These are phyloP conservation scores for Russula compacta DNA, from an alignment of 768 basidiomycete species.

Conservation along the genomic window DNA sequence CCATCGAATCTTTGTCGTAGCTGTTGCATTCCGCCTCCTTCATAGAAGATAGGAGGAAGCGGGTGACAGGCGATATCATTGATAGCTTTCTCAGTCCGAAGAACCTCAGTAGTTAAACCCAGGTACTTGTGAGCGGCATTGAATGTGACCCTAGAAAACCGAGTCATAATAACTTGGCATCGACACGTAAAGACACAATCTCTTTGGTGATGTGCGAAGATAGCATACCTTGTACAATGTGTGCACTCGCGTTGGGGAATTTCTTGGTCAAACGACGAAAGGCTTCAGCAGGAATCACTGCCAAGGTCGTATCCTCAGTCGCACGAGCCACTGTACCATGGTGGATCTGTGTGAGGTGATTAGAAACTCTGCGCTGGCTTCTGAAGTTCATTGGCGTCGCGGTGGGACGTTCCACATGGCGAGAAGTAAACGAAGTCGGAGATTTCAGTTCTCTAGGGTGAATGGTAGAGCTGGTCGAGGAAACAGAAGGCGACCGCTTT, in stretches of 20 bases:
- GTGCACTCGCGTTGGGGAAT: conserved; percentile 93
- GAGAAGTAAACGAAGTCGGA: conserved; percentile 21
- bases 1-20: conserved; percentile 87
- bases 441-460: conserved; percentile 35
- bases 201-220: background rate
- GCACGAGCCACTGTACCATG: conserved; percentile 87
- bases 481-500: conserved; percentile 45
- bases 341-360: conserved; percentile 32
- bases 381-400: conserved; percentile 6
- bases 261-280: conserved; percentile 91
- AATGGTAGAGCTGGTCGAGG: conserved; percentile 63
- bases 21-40: conserved; percentile 81
- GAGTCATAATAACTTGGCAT: conserved; percentile 70
- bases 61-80: conserved; percentile 97
- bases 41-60: conserved; percentile 83
- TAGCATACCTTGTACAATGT: conserved; percentile 79
- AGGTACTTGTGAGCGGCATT: conserved; percentile 95
- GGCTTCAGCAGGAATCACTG: conserved; percentile 98
- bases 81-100: conserved; percentile 94
- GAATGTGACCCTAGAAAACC: conserved; percentile 96
- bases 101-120: conserved; percentile 88
- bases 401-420: conserved; percentile 8
- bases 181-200: conserved; percentile 5
- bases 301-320: conserved; percentile 87
- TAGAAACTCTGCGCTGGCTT: conserved; percentile 1